Percentiles rank a stretch among this genome's conserved stretches.
Evolutionary conservation across 768 basidiomycete genomes (phyloP).

Genomic region (Tephrocybe sp.): DNA sequence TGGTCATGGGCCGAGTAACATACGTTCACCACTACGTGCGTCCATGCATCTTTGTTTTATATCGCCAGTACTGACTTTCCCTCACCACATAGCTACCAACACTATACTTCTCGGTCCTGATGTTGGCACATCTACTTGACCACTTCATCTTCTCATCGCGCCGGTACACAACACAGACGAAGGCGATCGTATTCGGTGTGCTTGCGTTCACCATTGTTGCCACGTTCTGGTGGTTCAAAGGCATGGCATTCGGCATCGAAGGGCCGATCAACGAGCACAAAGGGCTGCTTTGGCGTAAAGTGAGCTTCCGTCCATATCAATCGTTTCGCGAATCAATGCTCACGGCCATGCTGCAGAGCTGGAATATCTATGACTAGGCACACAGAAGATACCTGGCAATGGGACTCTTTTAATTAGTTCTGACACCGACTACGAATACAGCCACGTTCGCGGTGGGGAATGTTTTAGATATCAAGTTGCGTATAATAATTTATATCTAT

Average conservation of each 20-base stretch:
- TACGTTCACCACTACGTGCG: slow-evolving; percentile 95
- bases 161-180: slow-evolving; percentile 59
- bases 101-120: slow-evolving; percentile 93
- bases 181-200: slow-evolving; percentile 68
- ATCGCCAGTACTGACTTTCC: not conserved
- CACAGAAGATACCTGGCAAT: not conserved
- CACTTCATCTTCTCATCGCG: slow-evolving; percentile 86
- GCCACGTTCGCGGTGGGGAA: not conserved
- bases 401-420: slow-evolving; percentile 7
- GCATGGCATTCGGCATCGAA: slow-evolving; percentile 86
- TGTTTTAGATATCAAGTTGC: slow-evolving; percentile 15
- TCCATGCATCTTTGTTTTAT: slow-evolving; percentile 11
- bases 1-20: slow-evolving; percentile 97
- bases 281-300: slow-evolving; percentile 78
- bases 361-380: slow-evolving; percentile 28
- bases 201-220: slow-evolving; percentile 56
- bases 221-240: slow-evolving; percentile 96
- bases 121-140: slow-evolving; percentile 88
- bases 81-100: slow-evolving; percentile 72
- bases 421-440: slow-evolving; percentile 4
- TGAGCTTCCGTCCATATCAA: slow-evolving; percentile 26
- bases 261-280: slow-evolving; percentile 79
- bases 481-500: slow-evolving; percentile 18
- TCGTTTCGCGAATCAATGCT: not conserved
- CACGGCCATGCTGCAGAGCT: slow-evolving; percentile 20